phyloP scores from a whole-genome alignment of 2,329 filamentous ascomycete species.

The Hypoxylon sp. region DNA sequence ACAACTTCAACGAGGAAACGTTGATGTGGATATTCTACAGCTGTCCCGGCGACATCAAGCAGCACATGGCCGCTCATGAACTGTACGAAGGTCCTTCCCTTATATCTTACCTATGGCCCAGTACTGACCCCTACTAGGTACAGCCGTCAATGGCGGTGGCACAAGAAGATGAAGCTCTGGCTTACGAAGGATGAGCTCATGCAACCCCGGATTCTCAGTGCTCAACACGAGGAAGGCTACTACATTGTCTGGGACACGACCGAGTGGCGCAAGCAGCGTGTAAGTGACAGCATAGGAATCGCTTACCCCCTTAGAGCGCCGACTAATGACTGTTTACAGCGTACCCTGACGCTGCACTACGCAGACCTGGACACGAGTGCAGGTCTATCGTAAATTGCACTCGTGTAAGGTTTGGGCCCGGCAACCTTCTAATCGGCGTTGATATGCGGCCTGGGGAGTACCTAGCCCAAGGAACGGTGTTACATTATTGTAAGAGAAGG shows the following conservation, averaged over 20 bases:
- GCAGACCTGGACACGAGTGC: slow-evolving; percentile 63
- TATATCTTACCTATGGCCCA: background rate
- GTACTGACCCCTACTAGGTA: slow-evolving; percentile 53
- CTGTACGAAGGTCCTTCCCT: slow-evolving; percentile 55
- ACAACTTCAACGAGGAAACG: slow-evolving; percentile 73
- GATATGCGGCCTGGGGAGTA: slow-evolving; percentile 35
- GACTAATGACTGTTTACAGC: slow-evolving; percentile 48
- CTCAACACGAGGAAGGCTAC: slow-evolving; percentile 68
- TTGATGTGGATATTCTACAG: slow-evolving; percentile 76
- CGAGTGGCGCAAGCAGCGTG: slow-evolving; percentile 69
- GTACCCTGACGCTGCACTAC: slow-evolving; percentile 68
- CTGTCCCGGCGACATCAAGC: slow-evolving; percentile 68
- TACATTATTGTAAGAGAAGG: slow-evolving; percentile 23
- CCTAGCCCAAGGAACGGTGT: slow-evolving; percentile 31
- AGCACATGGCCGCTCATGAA: slow-evolving; percentile 69
- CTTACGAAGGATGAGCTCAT: slow-evolving; percentile 73
- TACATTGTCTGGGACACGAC: slow-evolving; percentile 71
- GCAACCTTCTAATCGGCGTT: slow-evolving; percentile 34
- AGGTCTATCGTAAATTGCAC: slow-evolving; percentile 30
- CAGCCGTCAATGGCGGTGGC: slow-evolving; percentile 72
- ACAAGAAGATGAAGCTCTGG: slow-evolving; percentile 72
- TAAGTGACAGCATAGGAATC: slow-evolving; percentile 49
- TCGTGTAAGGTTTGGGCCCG: slow-evolving; percentile 14
- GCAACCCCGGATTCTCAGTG: slow-evolving; percentile 66
- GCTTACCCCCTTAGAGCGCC: background rate